A percentile compares a stretch with the other conserved stretches of the same genome.
These are phyloP conservation scores for Pichia cactophila DNA, from an alignment of 1,139 yeast genomes.

Conservation along the genomic window DNA sequence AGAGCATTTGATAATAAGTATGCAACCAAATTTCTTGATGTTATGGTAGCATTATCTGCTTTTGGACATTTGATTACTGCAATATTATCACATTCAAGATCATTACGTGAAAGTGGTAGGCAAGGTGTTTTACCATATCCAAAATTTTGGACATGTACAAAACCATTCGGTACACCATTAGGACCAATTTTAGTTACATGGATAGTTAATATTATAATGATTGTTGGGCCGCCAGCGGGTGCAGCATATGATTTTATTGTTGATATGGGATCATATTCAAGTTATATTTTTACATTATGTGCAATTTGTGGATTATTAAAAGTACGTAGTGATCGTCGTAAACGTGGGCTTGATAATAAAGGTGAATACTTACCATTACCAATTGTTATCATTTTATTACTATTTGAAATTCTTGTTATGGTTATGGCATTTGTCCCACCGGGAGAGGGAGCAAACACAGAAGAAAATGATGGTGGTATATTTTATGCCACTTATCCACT, in stretches of 20 bases:
- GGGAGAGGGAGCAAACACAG: conserved; percentile 25
- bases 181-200: conserved; percentile 34
- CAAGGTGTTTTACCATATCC: conserved; percentile 41
- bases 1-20: conserved; percentile 30
- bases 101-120: conserved; percentile 40
- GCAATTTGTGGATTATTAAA: conserved; percentile 33
- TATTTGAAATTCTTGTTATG: conserved; percentile 32
- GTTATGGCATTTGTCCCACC: conserved; percentile 39
- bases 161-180: conserved; percentile 38
- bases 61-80: conserved; percentile 38
- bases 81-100: conserved; percentile 35
- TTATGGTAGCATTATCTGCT: conserved; percentile 37
- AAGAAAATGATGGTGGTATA: conserved; percentile 32
- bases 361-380: conserved; percentile 30
- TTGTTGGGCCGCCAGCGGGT: conserved; percentile 42
- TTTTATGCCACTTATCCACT: conserved; percentile 28
- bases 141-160: conserved; percentile 34
- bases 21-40: conserved; percentile 32
- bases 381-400: conserved; percentile 27
- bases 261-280: conserved; percentile 30
- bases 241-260: conserved; percentile 39
- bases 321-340: conserved; percentile 32
- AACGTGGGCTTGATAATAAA: conserved; percentile 30
- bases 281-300: conserved; percentile 33
- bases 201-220: conserved; percentile 33